Evolutionary conservation across 73 alveolate species (phyloP), one percentile per base, ranked within the genome.

Genomic region (Paramecium pentaurelia): DNA sequence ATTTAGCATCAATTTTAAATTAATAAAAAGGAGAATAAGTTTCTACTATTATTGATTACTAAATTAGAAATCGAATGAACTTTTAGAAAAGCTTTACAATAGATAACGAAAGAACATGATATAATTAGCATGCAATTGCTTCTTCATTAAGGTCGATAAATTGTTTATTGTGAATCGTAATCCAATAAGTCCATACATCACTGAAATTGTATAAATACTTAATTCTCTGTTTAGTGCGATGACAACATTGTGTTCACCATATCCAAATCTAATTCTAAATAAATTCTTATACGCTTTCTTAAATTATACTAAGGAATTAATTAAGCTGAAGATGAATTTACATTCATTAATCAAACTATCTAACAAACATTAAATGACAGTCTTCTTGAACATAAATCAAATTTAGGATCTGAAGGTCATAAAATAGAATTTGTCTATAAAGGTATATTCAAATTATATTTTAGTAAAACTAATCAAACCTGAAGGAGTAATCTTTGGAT

Each of bases 181-280:
- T 64, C 93, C 93, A 14, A 87, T 87, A 11, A 64, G 88, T 64
- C 93, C 93, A 3, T 87, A 87, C 58, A 73, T 87, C 22, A 87
- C 93, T 18, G 93, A 87, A 68, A 87, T 70, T 14, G 93, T 87
- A 87, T 8, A 4, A 14, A 77, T n/a, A 12, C 84, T 1, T 14
- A 10, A 28, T 40, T 49, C 36, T 84, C 18, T 47, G 1, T 20
- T 20, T 64, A 87, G 93, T 58, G 86, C 38, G 86, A 73, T 27
- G 93, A 87, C 59, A 87, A 87, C 16, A 60, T 87, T 20, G 86
- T 87, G 4, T 87, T 87, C 64, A 68, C 87, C 51, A 60, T 87
- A 6, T 73, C 84, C 30, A 87, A 64, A 40, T 32, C 93, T 25
- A 87, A 87, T 68, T 60, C 93, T n/a, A 87, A 87, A 25, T 34